Conservation (phyloP, 2,329 filamentous ascomycete species). For the Arthrobotrys conoides region DNA sequence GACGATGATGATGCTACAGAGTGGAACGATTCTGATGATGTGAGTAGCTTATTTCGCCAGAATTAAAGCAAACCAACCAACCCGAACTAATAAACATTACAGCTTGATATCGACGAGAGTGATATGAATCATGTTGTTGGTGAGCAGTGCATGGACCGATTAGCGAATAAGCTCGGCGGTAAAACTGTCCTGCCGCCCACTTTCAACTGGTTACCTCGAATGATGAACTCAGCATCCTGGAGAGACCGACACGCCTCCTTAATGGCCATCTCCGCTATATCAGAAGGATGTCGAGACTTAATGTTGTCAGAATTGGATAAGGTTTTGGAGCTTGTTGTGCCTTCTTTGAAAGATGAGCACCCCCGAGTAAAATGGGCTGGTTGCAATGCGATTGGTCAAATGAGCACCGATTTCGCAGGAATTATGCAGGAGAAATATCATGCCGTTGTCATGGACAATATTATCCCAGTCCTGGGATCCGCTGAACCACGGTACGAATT, state of each 20-base stretch:
- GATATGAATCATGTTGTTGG: constrained; percentile 97
- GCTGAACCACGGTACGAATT: constrained; percentile 75
- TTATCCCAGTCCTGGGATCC: constrained; percentile 91
- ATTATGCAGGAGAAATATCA: constrained; percentile 99
- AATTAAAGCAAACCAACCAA: neutral
- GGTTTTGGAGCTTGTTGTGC: constrained; percentile 93
- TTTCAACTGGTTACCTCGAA: constrained; percentile 95
- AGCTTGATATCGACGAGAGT: constrained; percentile 95
- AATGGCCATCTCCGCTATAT: constrained; percentile 99
- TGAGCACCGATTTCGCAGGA: constrained; percentile 99
- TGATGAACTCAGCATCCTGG: constrained; percentile 97
- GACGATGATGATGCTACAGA: constrained; percentile 96
- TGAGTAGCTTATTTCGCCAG: constrained; percentile 68
- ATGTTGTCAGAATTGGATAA: constrained; percentile 96
- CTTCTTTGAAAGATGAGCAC: constrained; percentile 88
- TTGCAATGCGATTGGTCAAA: constrained; percentile 98
- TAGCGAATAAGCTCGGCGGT: constrained; percentile 98
- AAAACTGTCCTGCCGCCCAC: constrained; percentile 91
- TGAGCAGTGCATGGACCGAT: constrained; percentile 97
- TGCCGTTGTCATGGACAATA: constrained; percentile 85
- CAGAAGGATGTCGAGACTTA: constrained; percentile 93
- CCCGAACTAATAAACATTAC: constrained; percentile 32
- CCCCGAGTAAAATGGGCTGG: constrained; percentile 96
- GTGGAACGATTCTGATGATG: constrained; percentile 93
- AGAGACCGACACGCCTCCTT: constrained; percentile 94